phyloP scores from a whole-genome alignment of 148 eudicot genomes.

The Oxyria digyna region DNA sequence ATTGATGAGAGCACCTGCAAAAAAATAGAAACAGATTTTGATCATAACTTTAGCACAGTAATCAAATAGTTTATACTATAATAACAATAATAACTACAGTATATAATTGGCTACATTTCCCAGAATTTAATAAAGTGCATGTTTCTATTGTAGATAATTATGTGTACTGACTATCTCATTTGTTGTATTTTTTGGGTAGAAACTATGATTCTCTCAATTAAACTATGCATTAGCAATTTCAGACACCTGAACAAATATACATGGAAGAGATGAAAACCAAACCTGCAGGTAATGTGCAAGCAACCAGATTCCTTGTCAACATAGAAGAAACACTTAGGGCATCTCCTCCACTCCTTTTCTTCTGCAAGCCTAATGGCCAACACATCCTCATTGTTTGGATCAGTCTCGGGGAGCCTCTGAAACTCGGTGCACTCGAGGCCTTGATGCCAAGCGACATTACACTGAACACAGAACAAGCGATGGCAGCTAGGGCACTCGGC shows the following conservation, averaged over 20 bases:
- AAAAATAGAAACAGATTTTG: not conserved
- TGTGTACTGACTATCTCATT: no score
- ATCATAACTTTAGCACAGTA: not conserved
- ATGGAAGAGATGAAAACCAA: not conserved
- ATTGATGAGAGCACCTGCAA: not conserved
- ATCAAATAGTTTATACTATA: not conserved
- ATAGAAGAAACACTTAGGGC: slow-evolving; percentile 17
- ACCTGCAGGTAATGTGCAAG: slow-evolving; percentile 22
- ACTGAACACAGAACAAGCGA: slow-evolving; percentile 21
- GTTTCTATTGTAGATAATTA: no score
- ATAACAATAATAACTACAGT: no score
- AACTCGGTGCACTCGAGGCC: slow-evolving; percentile 13
- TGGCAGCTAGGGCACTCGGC: slow-evolving; percentile 22
- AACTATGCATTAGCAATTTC: no score
- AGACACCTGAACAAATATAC: not conserved
- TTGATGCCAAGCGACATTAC: slow-evolving; percentile 25
- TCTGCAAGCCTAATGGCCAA: slow-evolving; percentile 15
- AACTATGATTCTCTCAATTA: no score
- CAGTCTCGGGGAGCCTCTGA: slow-evolving; percentile 7
- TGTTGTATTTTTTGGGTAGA: no score
- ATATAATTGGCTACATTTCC: no score
- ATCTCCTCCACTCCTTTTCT: slow-evolving; percentile 17
- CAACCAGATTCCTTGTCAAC: slow-evolving; percentile 20
- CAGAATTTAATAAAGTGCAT: no score
- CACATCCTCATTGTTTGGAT: slow-evolving; percentile 10